Evolutionary conservation across 441 rosid genomes (phyloP), one percentile per base, ranked within the genome.

Genomic region (Aquilaria agallochum): DNA sequence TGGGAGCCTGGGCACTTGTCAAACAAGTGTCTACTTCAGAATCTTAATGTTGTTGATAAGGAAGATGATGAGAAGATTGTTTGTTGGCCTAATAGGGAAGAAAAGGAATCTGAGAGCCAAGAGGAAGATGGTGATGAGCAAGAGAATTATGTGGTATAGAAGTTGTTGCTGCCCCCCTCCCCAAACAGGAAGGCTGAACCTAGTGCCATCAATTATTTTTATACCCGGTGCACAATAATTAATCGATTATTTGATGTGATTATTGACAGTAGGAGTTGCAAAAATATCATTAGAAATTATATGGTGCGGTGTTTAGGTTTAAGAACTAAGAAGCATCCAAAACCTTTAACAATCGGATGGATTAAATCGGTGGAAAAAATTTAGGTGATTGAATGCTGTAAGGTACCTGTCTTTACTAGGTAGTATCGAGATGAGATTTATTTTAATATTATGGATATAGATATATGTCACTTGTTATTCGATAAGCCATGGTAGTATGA

Each of bases 251-350:
- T 20, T 20, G 27, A 20, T 20, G 27, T 20, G 27, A 20, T 20
- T 20, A 20, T 20, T 20, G 27, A 20, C 36, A 40, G 8, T 10
- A 3, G 14, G 34, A 6, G 20, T 15, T 9, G 12, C 0, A 36
- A 62, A 13, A 42, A 53, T 13, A 62, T 42, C 2, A 40, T 62
- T 2, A 58, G 66, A 4, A 53, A 62, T 2, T 36, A 53, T 53
- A 11, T 14, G 4, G 49, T 51, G 30, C 14, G 51, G 48, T 50
- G 10, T 3, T 5, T 61, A 11, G 7, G 33, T 8, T 3, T 51
- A 11, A 2, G 2, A 9, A 8, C 34, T 1, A 49, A 51, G 11
- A 61, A 40, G 31, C 63, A 59, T 45, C 48, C 11, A 11, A 45
- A 45, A 5, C 48, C 48, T 11, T 45, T 20, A 1, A 20, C 27